Base-by-base conservation (phyloP, 2,329 filamentous ascomycete species). In the Sporothrix humicola region DNA sequence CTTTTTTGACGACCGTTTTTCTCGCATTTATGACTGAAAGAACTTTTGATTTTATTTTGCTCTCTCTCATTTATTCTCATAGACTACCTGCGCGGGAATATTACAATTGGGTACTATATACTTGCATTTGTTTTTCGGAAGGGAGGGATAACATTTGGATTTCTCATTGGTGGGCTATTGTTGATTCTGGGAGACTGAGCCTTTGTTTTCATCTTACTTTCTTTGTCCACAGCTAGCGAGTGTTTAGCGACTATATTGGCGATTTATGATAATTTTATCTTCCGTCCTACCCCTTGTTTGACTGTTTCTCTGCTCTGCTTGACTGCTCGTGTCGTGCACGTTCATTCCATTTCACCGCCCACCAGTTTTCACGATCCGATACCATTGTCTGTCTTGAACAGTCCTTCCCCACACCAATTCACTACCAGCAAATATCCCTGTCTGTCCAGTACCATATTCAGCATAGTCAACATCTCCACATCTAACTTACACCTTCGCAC, bases 201-300 rank as follows among this genome's bases (percentile, higher is more conserved):
- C 5, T 9, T 52, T n/a, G 46, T 48, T 26, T 26, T 9, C 8
- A 4, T 63, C 8, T 20, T n/a, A 48, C 8, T 13, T 31, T n/a
- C 15, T 54, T 70, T 54, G 13, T 54, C 50, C 23, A 23, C n/a
- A 42, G 59, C n/a, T 46, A 65, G 59, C 59, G 59, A 65, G 59
- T 23, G 37, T 10, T 46, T 5, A 44, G n/a, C 42, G 42, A 66
- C 15, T 20, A 17, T 17, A 66, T 48, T 37, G 31, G 5, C 31
- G 61, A 66, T 48, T 26, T 48, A 66, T 23, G 31, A 7, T 65
- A 31, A 65, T 42, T 61, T 42, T 17, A 10, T 8, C 9, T 42
- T 9, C 37, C 9, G 37, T 61, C n/a, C 13, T 20, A 44, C 46
- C 13, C 8, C 13, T 23, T 12, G 8, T 10, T 17, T 56, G 7